Percentiles rank a stretch among this genome's conserved stretches.
Evolutionary conservation across 306 rosid genomes (phyloP).

Genomic region (Trifolium dubium): DNA sequence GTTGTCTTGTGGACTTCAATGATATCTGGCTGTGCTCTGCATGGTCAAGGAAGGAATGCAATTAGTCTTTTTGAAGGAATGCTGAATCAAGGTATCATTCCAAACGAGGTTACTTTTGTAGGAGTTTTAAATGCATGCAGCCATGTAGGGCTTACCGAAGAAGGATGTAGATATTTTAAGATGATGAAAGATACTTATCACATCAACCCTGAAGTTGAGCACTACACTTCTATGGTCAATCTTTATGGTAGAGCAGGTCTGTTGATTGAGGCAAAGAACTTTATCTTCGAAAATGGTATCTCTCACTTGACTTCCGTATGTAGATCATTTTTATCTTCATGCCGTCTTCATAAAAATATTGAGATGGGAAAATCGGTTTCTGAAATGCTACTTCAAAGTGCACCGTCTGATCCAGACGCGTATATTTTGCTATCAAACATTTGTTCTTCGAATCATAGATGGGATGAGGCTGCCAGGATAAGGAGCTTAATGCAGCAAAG

Average conservation of each 20-base stretch:
- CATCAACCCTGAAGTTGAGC: constrained; percentile 72
- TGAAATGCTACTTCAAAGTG: constrained; percentile 59
- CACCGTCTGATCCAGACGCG: constrained; percentile 71
- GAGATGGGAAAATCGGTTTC: constrained; percentile 80
- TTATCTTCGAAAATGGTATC: constrained; percentile 59
- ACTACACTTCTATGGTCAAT: constrained; percentile 87
- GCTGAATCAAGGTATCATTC: constrained; percentile 60
- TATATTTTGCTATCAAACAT: constrained; percentile 72
- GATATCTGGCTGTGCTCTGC: constrained; percentile 71
- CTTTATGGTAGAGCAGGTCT: constrained; percentile 88
- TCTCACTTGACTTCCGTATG: constrained; percentile 72
- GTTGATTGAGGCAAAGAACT: constrained; percentile 63
- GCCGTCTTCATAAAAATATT: constrained; percentile 67
- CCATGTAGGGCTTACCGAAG: constrained; percentile 80
- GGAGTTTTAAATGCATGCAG: constrained; percentile 87
- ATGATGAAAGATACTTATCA: constrained; percentile 72
- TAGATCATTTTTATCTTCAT: constrained; percentile 77
- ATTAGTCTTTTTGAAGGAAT: constrained; percentile 65
- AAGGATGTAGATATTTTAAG: constrained; percentile 68
- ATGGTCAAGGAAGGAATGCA: constrained; percentile 77
- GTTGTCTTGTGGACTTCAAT: constrained; percentile 84
- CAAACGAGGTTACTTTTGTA: constrained; percentile 79
- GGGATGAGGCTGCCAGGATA: constrained; percentile 77
- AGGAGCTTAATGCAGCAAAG: constrained; percentile 72
- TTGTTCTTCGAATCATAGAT: constrained; percentile 58